These are phyloP conservation scores for Paraurostyla sp. DNA, from an alignment of 73 alveolate species.

Conservation along the genomic window DNA sequence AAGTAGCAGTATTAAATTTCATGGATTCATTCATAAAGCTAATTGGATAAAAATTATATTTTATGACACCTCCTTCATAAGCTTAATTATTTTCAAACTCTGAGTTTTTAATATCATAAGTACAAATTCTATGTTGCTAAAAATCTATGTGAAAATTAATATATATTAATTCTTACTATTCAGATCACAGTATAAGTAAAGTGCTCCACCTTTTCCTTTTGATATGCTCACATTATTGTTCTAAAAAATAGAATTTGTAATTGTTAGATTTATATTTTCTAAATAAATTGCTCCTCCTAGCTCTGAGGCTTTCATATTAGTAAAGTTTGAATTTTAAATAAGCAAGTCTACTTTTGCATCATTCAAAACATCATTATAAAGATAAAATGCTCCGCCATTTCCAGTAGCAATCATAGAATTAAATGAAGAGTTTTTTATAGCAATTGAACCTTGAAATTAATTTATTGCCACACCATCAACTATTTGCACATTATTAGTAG, in stretches of 20 bases:
- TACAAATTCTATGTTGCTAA: not conserved
- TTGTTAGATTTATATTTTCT: not conserved
- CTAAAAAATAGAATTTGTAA: not conserved
- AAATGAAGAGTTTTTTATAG: not conserved
- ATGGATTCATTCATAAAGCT: not conserved
- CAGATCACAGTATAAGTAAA: not conserved
- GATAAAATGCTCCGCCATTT: slow-evolving; percentile 24
- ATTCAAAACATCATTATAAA: not conserved
- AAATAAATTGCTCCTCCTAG: slow-evolving; percentile 22
- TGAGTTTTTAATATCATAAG: not conserved
- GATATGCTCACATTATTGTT: not conserved
- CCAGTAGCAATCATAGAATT: not conserved
- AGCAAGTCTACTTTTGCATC: not conserved
- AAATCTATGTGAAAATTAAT: not conserved
- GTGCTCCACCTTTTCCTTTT: slow-evolving; percentile 18
- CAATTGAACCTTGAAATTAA: not conserved
- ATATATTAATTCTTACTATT: not conserved
- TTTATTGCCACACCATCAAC: not conserved
- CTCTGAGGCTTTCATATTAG: not conserved
- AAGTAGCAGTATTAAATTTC: not conserved
- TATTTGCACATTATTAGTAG: not conserved
- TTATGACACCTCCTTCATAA: slow-evolving; percentile 11
- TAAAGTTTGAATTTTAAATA: not conserved
- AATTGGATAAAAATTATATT: not conserved
- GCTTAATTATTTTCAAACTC: not conserved